Evolutionary conservation across 495 filamentous ascomycete genomes (phyloP), one percentile per base, ranked within the genome.

Genomic region (Talaromyces liani): DNA sequence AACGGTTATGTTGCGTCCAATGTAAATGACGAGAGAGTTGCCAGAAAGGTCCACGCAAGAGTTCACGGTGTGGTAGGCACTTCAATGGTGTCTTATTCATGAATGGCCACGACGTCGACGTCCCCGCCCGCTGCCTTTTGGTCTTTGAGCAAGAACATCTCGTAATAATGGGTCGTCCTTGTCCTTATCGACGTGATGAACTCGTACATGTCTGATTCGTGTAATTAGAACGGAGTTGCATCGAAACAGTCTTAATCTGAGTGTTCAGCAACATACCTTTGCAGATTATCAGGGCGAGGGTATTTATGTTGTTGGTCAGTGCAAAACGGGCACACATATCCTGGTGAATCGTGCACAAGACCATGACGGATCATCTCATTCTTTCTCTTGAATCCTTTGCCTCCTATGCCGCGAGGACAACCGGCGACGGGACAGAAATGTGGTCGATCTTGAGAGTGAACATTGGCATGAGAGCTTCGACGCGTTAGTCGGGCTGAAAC

Each of bases 331-430:
- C 95, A 98, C 36, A 97, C 88, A 72, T 98, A 98, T 65, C 95
- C 94, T 10, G 94, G 94, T 7, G 92, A 96, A 63, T 92, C 88
- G 69, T 98, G 94, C 2, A 98, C 94, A 1, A 98, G 82, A 4
- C 93, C 93, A 77, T 98, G 94, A 20, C 94, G 84, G 64, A 98
- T 97, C 95, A 98, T 98, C 77, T 98, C 95, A 68, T 98, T 98
- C 75, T 98, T 98, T 47, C 95, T 86, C 73, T 98, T 98, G 81
- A 98, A 98, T 0, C 95, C 94, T 73, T 91, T 96, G 16, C 94
- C 94, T 14, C 89, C 90, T 65, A 91, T 84, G 6, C 84, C 87
- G 34, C 94, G 85, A 22, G 90, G 77, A 73, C 94, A 98, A 1
- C 84, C 87, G 31, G 84, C 80, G 14, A 96, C 87, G 0, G 91